Conservation (phyloP, 202 grass and related monocot genomes). For the Elaeis oleifera region DNA sequence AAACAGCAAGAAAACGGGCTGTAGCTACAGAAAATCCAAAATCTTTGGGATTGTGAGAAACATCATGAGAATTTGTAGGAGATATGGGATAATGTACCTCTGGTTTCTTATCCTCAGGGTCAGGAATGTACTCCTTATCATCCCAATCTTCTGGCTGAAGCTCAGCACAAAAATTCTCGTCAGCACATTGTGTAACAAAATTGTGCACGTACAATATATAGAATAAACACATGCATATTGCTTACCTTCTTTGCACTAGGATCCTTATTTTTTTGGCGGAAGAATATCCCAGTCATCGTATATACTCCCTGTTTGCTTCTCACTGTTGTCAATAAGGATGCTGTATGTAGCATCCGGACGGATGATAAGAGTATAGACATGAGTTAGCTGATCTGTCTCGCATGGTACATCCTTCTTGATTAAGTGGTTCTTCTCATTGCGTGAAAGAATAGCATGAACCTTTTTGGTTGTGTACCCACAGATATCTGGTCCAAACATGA, state of each 20-base stretch:
- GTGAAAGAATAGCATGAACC: conserved; percentile 68
- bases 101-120: conserved; percentile 77
- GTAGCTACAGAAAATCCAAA: too few species aligned
- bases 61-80: not conserved
- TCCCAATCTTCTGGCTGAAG: conserved; percentile 83
- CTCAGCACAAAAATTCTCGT: conserved; percentile 8
- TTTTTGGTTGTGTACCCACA: conserved; percentile 91
- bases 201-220: not conserved
- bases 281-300: conserved; percentile 83
- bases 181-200: not conserved
- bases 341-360: conserved; percentile 62
- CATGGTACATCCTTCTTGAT: conserved; percentile 88
- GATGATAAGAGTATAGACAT: conserved; percentile 73
- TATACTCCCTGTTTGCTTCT: conserved; percentile 71
- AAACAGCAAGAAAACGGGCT: too few species aligned
- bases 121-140: conserved; percentile 74
- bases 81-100: conserved; percentile 36
- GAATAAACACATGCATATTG: not conserved
- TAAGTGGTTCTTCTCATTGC: conserved; percentile 64
- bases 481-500: conserved; percentile 97
- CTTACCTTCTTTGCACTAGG: conserved; percentile 69
- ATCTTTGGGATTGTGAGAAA: too few species aligned
- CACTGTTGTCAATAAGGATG: conserved; percentile 63
- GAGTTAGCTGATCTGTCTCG: conserved; percentile 68
- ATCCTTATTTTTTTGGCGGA: conserved; percentile 67